These are phyloP conservation scores for Thozetella sp. DNA, from an alignment of 495 filamentous ascomycete species.

Conservation along the genomic window DNA sequence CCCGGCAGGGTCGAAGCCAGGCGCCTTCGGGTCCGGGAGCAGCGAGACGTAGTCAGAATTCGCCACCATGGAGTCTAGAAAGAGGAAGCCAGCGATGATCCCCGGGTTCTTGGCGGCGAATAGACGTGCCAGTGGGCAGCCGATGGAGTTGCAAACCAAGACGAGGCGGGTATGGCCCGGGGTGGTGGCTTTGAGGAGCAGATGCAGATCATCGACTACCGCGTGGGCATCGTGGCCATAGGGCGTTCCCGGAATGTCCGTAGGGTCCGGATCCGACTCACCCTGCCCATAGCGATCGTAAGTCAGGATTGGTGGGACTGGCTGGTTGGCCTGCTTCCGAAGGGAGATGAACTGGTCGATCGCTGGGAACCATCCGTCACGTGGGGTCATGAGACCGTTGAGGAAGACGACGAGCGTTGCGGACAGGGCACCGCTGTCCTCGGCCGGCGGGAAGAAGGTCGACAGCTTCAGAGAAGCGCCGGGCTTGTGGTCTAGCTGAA, in stretches of 20 bases:
- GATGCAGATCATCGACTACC: conserved; percentile 51
- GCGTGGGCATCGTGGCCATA: conserved; percentile 55
- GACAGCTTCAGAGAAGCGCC: conserved; percentile 17
- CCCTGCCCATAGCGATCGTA: conserved; percentile 71
- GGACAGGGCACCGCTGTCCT: conserved; percentile 12
- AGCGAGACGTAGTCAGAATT: conserved; percentile 61
- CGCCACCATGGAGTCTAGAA: conserved; percentile 66
- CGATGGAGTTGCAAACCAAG: conserved; percentile 61
- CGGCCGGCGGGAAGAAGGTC: conserved; percentile 5
- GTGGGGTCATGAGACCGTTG: conserved; percentile 60
- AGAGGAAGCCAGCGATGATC: conserved; percentile 44
- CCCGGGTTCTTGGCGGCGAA: conserved; percentile 50
- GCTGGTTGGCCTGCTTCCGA: conserved; percentile 19
- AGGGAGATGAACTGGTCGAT: conserved; percentile 41
- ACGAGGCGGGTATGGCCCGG: conserved; percentile 34
- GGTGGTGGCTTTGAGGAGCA: conserved; percentile 35
- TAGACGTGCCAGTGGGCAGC: conserved; percentile 58
- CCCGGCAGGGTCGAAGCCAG: conserved; percentile 39
- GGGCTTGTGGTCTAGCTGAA: conserved; percentile 19
- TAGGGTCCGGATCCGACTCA: conserved; percentile 55
- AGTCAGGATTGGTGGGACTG: conserved; percentile 48
- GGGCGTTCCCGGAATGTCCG: conserved; percentile 41
- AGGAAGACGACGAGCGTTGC: conserved; percentile 59
- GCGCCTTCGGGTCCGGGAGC: conserved; percentile 60
- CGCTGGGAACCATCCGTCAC: conserved; percentile 47